Conservation (phyloP, 805 yeast species). For the Saccharomycopsis sp. region DNA sequence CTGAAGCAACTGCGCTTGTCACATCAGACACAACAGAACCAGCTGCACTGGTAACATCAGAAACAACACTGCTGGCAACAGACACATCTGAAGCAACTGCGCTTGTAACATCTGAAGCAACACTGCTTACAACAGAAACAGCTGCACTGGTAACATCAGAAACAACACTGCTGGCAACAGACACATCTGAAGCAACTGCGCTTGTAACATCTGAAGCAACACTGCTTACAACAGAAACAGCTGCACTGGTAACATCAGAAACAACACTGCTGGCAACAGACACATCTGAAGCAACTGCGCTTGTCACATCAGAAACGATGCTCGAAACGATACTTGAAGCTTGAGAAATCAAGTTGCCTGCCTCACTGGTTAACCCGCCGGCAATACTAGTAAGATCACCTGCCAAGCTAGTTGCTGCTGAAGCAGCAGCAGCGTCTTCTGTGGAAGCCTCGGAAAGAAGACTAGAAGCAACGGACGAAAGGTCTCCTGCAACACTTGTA, state of each 20-base stretch:
- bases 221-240: neutral
- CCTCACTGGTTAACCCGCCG: neutral
- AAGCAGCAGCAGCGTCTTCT: neutral
- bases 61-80: neutral
- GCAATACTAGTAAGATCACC: neutral
- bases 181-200: neutral
- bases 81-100: neutral
- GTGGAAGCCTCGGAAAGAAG: neutral
- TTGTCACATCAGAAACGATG: neutral
- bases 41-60: neutral
- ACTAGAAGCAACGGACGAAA: neutral
- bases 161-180: neutral
- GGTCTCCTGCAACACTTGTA: neutral
- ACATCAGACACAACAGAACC: neutral
- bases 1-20: neutral
- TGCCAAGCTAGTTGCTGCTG: neutral
- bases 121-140: neutral
- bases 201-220: neutral
- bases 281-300: neutral
- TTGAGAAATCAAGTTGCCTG: neutral
- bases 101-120: neutral
- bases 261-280: neutral
- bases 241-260: neutral
- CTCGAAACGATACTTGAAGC: neutral
- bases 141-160: neutral